phyloP scores from a whole-genome alignment of 495 filamentous ascomycete genomes.

The Monascus purpureus region DNA sequence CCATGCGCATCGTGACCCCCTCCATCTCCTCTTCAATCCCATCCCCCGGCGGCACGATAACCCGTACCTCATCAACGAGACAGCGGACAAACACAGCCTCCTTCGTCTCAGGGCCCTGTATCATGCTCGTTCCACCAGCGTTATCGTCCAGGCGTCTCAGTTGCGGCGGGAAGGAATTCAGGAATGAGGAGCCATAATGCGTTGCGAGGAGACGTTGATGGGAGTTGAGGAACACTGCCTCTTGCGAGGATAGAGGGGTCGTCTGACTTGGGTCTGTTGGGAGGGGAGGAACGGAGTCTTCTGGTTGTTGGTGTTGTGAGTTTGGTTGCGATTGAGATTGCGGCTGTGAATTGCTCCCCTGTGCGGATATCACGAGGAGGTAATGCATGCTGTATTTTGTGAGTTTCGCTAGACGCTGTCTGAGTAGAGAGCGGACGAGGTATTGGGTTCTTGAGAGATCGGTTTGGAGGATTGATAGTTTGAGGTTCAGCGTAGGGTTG shows the following conservation, averaged over 20 bases:
- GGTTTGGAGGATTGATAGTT: constrained; percentile 88
- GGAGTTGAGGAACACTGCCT: constrained; percentile 61
- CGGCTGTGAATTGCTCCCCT: constrained; percentile 42
- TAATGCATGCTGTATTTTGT: constrained; percentile 31
- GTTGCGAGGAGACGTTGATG: constrained; percentile 70
- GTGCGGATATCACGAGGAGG: constrained; percentile 29
- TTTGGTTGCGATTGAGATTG: constrained; percentile 39
- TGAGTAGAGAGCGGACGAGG: constrained; percentile 69
- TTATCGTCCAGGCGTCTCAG: constrained; percentile 81
- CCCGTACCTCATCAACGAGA: constrained; percentile 40
- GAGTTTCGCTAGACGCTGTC: constrained; percentile 70
- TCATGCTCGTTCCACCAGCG: constrained; percentile 78
- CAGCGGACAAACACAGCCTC: constrained; percentile 74
- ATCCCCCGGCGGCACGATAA: constrained; percentile 43
- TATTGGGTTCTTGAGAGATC: constrained; percentile 91
- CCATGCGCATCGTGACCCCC: constrained; percentile 47
- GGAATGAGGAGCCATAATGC: constrained; percentile 72
- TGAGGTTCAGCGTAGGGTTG: constrained; percentile 81
- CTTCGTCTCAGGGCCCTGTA: constrained; percentile 70
- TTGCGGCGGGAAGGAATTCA: constrained; percentile 60
- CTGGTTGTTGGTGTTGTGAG: constrained; percentile 11
- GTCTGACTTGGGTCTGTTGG: constrained; percentile 24
- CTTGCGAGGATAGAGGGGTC: constrained; percentile 50
- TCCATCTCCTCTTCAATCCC: constrained; percentile 42
- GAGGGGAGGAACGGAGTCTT: constrained; percentile 23